Evolutionary conservation across 768 basidiomycete genomes (phyloP), one percentile per base, ranked within the genome.

Genomic region (Lenzites betulinus): DNA sequence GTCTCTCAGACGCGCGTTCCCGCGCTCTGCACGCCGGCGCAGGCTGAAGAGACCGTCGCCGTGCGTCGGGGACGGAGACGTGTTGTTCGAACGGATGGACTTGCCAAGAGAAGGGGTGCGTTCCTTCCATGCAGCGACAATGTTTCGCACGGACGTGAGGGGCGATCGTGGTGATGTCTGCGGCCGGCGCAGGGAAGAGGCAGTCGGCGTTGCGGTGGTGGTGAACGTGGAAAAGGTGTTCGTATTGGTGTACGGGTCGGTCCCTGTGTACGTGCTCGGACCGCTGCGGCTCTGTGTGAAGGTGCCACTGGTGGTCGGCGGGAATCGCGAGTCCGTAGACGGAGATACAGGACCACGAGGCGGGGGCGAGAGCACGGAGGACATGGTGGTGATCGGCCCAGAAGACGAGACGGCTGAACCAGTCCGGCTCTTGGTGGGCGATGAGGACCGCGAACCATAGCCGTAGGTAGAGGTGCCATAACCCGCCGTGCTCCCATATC

Each of bases 81-180:
- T 63, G 13, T 63, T 51, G 51, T 58, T 55, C 15, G 60, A 50
- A 8, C 65, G 59, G 26, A 58, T 53, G 7, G 67, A 62, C 55
- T 71, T 73, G 35, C 55, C 66, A 13, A 76, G 61, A 22, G 78
- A 76, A 0, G 80, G 87, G 0, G 88, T 87, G 20, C 88, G 82
- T 61, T 90, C 88, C 70, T 91, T 92, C 90, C 91, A 93, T 8
- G 87, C 78, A 0, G 85, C 83, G 7, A 93, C 87, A 39, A 92
- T 84, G 64, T 92, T 92, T 33, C 89, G 82, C 23, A 93, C 66
- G 4, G 87, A 89, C 0, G 85, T 79, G 26, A 90, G 76, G 1
- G 90, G 89, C 4, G 87, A 89, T 9, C 88, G 82, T 7, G 90
- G 88, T 3, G 87, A 85, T 0, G 70, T 68, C 20, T 88, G 83